Base-by-base conservation (phyloP, 2,329 filamentous ascomycete species). In the Aspergillus ochraceus region DNA sequence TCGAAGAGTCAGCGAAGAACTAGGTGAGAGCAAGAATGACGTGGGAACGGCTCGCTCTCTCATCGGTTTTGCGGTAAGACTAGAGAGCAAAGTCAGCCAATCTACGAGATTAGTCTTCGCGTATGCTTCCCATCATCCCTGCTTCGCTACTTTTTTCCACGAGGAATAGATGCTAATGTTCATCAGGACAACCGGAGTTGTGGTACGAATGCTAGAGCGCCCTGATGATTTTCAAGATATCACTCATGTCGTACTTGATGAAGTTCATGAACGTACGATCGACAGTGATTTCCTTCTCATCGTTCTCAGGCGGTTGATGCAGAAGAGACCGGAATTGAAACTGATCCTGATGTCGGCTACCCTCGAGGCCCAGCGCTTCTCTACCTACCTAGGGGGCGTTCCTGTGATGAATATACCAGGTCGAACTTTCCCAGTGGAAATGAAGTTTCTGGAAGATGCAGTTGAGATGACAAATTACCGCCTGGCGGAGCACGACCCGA, bases 291-390 rank as follows among this genome's bases (percentile, higher is more conserved):
- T 99, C 73, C 81, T 99, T 36, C 83, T 99, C 17, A 95, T 99
- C 66, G 90, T 98, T 1, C 83, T 99, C 54, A 91, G 91, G 71
- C 90, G 93, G 63, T 81, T 99, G 4, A 84, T 97, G 78, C 74
- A 84, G 30, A 85, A 86, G 65, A 85, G 94, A 56, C 89, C 88
- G 61, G 90, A 96, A 64, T 81, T 99, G 54, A 98, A 96, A 76
- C 90, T 99, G 20, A 84, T 99, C 42, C 84, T 99, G 52, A 99
- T 99, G 95, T 98, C 94, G 66, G 95, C 95, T 11, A 99, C 95
- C 0, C 92, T 99, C 8, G 92, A 99, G 74, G 92, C 95, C 0
- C 88, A 94, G 60, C 88, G 89, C 17, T 97, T 99, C 73, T 97
- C 95, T 0, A 86, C 86, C 11, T 99, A 98, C 71, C 84, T 99